Evolutionary conservation across 2,329 filamentous ascomycete species (phyloP).

Genomic region (Aspergillus proliferans): DNA sequence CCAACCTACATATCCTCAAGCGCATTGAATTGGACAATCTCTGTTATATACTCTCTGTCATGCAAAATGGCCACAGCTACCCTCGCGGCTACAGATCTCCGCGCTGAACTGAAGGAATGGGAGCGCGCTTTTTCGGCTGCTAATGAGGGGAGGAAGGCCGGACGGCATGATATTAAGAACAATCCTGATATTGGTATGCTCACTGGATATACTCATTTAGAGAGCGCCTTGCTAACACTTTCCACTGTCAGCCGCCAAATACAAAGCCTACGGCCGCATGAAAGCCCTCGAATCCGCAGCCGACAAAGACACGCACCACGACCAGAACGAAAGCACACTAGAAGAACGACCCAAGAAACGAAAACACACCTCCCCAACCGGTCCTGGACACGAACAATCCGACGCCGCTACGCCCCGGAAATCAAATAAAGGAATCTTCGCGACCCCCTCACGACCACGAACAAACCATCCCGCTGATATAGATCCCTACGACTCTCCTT

Average conservation of each 20-base stretch:
- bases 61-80: constrained; percentile 24
- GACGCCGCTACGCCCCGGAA: constrained; percentile 32
- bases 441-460: constrained; percentile 27
- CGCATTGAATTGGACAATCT: not conserved
- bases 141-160: constrained; percentile 40
- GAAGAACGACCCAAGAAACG: constrained; percentile 25
- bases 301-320: constrained; percentile 11
- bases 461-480: constrained; percentile 33
- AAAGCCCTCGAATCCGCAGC: constrained; percentile 29
- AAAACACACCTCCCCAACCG: constrained; percentile 25
- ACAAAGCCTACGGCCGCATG: constrained; percentile 42
- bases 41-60: constrained; percentile 1
- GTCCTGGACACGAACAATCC: constrained; percentile 10
- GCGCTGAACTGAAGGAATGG: constrained; percentile 43
- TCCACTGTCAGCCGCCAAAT: constrained; percentile 36
- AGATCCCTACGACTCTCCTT: constrained; percentile 42
- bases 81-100: constrained; percentile 27
- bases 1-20: no score
- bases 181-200: constrained; percentile 38
- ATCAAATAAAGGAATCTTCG: constrained; percentile 20
- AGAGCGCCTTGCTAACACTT: not conserved
- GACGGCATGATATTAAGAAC: constrained; percentile 44
- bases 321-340: constrained; percentile 6
- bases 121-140: constrained; percentile 40
- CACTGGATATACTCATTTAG: not conserved